phyloP scores from a whole-genome alignment of 257 asterid genomes.

The Marsdenia floribunda region DNA sequence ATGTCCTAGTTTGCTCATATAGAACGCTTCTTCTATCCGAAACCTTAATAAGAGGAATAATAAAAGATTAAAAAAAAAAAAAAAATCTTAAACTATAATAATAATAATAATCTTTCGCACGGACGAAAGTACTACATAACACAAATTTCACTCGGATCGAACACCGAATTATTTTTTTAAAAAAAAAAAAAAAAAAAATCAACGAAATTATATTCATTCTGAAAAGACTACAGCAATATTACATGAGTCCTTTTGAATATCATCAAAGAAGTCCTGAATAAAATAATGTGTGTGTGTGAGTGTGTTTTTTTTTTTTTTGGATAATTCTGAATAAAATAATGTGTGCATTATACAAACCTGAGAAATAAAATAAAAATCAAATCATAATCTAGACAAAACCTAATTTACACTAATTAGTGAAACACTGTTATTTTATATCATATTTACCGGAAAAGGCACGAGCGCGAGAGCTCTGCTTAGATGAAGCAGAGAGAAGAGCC shows the following conservation, averaged over 20 bases:
- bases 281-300: too few relatives aligned
- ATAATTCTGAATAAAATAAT: too few relatives aligned
- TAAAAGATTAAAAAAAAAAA: neutral
- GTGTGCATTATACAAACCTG: too few relatives aligned
- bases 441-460: constrained; percentile 67
- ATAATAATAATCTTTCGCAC: neutral
- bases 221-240: neutral
- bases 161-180: neutral
- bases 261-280: too few relatives aligned
- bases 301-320: too few relatives aligned
- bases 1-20: neutral
- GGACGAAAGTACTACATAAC: neutral
- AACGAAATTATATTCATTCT: neutral
- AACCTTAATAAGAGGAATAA: neutral
- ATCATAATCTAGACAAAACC: neutral
- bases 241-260: neutral
- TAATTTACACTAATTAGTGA: neutral
- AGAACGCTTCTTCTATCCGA: neutral
- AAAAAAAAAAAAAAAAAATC: neutral
- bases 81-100: neutral
- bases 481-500: constrained; percentile 59
- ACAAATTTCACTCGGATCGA: neutral
- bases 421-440: neutral
- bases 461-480: constrained; percentile 67
- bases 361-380: too few relatives aligned